phyloP scores from a whole-genome alignment of 306 rosid genomes.

The Citrullus amarus region DNA sequence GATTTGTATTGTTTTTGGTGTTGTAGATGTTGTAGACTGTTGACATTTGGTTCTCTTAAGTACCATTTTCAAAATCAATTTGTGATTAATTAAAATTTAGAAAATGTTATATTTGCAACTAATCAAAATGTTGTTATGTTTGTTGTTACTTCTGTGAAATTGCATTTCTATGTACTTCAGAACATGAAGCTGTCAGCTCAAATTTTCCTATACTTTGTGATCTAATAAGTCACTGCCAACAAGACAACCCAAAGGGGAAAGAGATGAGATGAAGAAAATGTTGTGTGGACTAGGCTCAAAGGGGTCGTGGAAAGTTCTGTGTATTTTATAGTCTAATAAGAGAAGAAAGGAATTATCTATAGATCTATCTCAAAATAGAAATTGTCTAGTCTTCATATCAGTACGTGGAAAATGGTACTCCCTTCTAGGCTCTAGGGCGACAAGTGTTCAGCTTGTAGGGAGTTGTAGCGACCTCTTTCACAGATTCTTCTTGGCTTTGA shows the following conservation, averaged over 20 bases:
- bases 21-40: neutral
- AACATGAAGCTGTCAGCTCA: neutral
- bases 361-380: too few species aligned
- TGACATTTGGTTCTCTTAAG: neutral
- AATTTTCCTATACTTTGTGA: neutral
- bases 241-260: neutral
- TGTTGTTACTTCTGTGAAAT: neutral
- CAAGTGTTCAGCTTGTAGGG: neutral
- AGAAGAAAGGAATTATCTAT: neutral
- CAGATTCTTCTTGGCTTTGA: neutral
- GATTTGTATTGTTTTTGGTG: neutral
- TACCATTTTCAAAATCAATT: neutral
- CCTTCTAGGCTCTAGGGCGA: neutral
- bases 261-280: neutral
- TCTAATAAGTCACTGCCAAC: neutral
- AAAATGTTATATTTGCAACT: neutral
- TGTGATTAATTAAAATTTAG: neutral
- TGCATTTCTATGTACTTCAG: neutral
- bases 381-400: too few species aligned
- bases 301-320: neutral
- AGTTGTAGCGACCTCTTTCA: neutral
- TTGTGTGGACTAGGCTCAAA: neutral
- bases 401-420: neutral
- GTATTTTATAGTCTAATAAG: neutral
- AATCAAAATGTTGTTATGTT: neutral